Base-by-base conservation (phyloP, 106 monocot genomes). In the Acanthochlamys bracteata region DNA sequence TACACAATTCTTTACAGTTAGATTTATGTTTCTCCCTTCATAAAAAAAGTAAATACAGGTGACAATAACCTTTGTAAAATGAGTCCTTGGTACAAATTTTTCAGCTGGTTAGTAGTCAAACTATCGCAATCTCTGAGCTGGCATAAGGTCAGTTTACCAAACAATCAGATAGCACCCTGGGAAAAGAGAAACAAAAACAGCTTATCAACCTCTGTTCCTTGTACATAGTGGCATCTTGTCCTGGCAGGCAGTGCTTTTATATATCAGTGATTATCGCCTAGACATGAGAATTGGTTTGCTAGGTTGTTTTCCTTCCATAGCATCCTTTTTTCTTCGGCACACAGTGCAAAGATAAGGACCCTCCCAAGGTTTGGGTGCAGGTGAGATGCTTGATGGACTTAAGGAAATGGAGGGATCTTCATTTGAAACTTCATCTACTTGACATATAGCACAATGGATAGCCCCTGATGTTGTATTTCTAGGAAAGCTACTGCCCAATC, bases 271-370 rank as follows among this genome's bases (percentile, higher is more conserved):
- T 19, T 47, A 41, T 69, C 78, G 52, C 16, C 71, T 58, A 7
- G 58, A 68, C 33, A 33, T 33, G 17, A 49, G 10, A 9, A 33
- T 25, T 20, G 62, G 39, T 15, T 27, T n/a, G 14, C 68, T 64
- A 0, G 67, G 39, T 9, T 23, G 55, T 58, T 85, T 83, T 14
- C 88, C 88, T 78, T 95, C 88, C 88, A 88, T 88, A 21, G 88
- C 88, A n/a, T 88, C 88, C 72, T 88, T 88, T 63, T 88, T 88
- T 60, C 54, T 72, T 69, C 63, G 26, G 42, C 88, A 88, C 9
- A 67, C 80, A 11, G 65, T 54, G 53, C 95, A 95, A 47, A 95
- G 86, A 70, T 82, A 86, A 24, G 82, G 87, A 7, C 78, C 82
- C 7, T 74, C 82, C 59, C 39, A 64, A 60, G 63, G 47, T 25